These are phyloP conservation scores for Alternaria brassicicola DNA, from an alignment of 2,329 filamentous ascomycete genomes.

Conservation along the genomic window DNA sequence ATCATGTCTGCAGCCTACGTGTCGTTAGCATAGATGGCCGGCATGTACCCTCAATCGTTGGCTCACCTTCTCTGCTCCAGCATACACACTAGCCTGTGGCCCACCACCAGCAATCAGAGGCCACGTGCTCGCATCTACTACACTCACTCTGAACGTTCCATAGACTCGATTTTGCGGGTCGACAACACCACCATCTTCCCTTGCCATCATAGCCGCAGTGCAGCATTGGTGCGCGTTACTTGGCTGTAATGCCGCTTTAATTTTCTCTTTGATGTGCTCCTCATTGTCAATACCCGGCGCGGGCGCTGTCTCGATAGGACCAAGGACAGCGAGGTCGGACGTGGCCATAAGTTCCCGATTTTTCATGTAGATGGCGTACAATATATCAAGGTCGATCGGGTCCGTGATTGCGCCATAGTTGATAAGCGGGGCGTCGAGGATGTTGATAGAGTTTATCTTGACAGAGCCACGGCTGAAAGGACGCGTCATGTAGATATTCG, in stretches of 20 bases:
- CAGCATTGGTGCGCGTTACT: conserved; percentile 30
- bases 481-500: conserved; percentile 38
- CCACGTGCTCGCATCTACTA: conserved; percentile 35
- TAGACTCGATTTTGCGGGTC: conserved; percentile 25
- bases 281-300: conserved; percentile 19
- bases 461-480: conserved; percentile 47
- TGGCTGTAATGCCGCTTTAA: conserved; percentile 14
- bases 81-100: conserved; percentile 26
- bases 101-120: conserved; percentile 23
- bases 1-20: neutral
- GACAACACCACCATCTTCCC: conserved; percentile 27
- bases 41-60: neutral
- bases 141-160: conserved; percentile 26
- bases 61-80: conserved; percentile 27
- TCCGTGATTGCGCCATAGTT: conserved; percentile 39
- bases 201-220: conserved; percentile 29
- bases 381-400: conserved; percentile 39
- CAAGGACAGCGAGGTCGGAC: conserved; percentile 38
- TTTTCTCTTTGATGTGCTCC: conserved; percentile 9
- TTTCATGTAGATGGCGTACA: conserved; percentile 40
- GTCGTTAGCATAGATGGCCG: neutral
- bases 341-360: conserved; percentile 42
- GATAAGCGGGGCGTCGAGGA: conserved; percentile 30
- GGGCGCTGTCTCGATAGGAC: conserved; percentile 40
- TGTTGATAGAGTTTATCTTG: conserved; percentile 37